These are phyloP conservation scores for Withania somnifera DNA, from an alignment of 305 asterid species.

Conservation along the genomic window DNA sequence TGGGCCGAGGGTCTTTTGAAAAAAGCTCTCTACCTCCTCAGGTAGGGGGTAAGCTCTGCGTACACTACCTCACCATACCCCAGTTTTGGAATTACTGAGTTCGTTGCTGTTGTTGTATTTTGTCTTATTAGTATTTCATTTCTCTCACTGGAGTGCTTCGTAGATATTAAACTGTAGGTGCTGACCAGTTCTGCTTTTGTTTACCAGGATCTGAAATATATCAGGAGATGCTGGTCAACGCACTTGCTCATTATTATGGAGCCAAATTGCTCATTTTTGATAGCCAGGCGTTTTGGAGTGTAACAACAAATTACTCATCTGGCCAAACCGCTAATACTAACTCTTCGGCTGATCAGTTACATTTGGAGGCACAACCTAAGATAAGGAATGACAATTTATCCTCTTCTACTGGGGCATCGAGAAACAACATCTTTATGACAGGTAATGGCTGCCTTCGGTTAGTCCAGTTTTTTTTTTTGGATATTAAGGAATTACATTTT, in stretches of 20 bases:
- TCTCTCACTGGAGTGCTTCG: background rate
- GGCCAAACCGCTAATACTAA: no score
- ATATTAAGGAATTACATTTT: background rate
- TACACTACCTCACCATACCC: no score
- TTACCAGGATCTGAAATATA: conserved; percentile 75
- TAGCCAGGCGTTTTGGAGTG: conserved; percentile 52
- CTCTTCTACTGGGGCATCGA: conserved; percentile 25
- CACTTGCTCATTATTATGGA: conserved; percentile 72
- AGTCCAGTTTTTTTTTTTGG: background rate
- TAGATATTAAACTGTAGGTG: background rate
- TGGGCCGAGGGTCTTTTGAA: no score
- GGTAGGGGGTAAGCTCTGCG: no score
- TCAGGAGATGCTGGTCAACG: conserved; percentile 83
- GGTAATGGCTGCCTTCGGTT: conserved; percentile 20
- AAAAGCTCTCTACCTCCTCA: no score
- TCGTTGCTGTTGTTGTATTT: no score
- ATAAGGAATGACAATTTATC: conserved; percentile 26
- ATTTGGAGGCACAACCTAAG: no score
- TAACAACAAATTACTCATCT: conserved; percentile 20
- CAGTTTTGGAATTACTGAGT: no score
- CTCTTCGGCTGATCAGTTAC: no score
- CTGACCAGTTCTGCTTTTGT: conserved; percentile 1
- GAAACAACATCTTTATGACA: conserved; percentile 32
- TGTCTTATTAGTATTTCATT: background rate
- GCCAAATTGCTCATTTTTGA: conserved; percentile 76